A percentile compares a stretch with the other conserved stretches of the same genome.
phyloP scores from a whole-genome alignment of 352 stramenopile genomes.

The Peronospora belbahrii region DNA sequence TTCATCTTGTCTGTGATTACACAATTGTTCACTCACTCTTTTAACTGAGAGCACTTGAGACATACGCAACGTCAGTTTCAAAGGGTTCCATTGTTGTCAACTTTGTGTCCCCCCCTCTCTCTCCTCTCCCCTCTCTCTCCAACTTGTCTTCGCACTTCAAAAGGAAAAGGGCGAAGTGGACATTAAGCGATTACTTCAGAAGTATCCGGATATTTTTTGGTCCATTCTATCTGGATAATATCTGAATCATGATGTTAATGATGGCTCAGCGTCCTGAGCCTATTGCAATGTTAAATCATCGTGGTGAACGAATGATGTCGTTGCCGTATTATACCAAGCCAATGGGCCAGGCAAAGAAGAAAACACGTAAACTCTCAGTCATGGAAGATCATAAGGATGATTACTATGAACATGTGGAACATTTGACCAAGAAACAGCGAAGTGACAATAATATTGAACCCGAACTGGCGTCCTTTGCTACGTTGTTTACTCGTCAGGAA shows the following conservation, averaged over 20 bases:
- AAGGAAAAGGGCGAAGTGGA: conserved; percentile 26
- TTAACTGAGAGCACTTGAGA: not conserved
- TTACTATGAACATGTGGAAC: no score
- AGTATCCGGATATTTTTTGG: not conserved
- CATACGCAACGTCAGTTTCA: conserved; percentile 10
- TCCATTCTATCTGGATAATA: no score
- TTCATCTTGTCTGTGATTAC: conserved; percentile 14
- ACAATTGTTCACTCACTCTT: conserved; percentile 14
- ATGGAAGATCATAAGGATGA: conserved; percentile 31
- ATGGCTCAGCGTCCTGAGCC: conserved; percentile 16
- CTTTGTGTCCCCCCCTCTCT: not conserved
- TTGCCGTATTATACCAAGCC: conserved; percentile 8
- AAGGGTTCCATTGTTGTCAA: not conserved
- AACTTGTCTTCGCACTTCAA: conserved; percentile 26
- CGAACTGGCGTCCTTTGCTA: conserved; percentile 7
- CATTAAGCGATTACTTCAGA: not conserved
- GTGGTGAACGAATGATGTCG: conserved; percentile 32
- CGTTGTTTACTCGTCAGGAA: conserved; percentile 5
- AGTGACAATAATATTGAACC: conserved; percentile 21
- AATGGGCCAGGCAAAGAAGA: conserved; percentile 27
- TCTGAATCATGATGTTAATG: conserved; percentile 18
- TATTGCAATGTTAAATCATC: conserved; percentile 29
- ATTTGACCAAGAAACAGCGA: conserved; percentile 33
- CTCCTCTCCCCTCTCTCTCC: not conserved
- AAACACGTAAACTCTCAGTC: conserved; percentile 32